phyloP scores from a whole-genome alignment of 2,329 filamentous ascomycete genomes.

The Ascochyta clinopodiicola region DNA sequence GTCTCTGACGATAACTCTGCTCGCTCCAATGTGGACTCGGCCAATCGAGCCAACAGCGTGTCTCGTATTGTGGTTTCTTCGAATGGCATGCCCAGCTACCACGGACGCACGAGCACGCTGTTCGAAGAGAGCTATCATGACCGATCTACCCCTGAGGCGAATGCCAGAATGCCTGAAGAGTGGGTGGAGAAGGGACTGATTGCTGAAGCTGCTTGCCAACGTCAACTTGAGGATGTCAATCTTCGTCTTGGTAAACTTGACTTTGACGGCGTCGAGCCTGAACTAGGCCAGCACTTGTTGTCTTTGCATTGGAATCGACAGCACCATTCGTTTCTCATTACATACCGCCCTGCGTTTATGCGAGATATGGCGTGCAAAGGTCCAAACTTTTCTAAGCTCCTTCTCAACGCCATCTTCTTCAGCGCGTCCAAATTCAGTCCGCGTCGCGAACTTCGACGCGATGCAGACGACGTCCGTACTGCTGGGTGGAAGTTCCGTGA shows the following conservation, averaged over 20 bases:
- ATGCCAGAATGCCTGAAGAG: constrained; percentile 38
- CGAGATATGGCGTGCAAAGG: constrained; percentile 59
- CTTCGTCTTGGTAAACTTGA: constrained; percentile 56
- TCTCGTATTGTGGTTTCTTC: constrained; percentile 51
- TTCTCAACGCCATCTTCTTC: constrained; percentile 63
- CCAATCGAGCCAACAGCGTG: constrained; percentile 32
- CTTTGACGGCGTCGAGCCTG: constrained; percentile 62
- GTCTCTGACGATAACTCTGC: constrained; percentile 8
- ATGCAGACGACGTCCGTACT: constrained; percentile 55
- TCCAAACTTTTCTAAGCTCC: constrained; percentile 63
- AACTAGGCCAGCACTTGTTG: constrained; percentile 60
- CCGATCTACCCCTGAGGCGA: constrained; percentile 22
- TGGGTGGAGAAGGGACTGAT: constrained; percentile 57
- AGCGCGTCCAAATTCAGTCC: constrained; percentile 56
- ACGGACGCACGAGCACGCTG: constrained; percentile 58
- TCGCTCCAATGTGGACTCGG: constrained; percentile 8
- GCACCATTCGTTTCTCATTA: constrained; percentile 57
- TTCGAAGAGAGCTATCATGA: constrained; percentile 52
- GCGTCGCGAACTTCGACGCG: constrained; percentile 54
- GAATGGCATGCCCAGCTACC: constrained; percentile 54
- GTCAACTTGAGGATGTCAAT: constrained; percentile 60
- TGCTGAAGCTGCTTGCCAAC: constrained; percentile 56
- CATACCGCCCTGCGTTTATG: constrained; percentile 58
- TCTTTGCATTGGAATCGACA: constrained; percentile 62
- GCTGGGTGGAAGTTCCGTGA: constrained; percentile 58